phyloP scores from a whole-genome alignment of 148 eudicot genomes.

The Spergularia bocconei region DNA sequence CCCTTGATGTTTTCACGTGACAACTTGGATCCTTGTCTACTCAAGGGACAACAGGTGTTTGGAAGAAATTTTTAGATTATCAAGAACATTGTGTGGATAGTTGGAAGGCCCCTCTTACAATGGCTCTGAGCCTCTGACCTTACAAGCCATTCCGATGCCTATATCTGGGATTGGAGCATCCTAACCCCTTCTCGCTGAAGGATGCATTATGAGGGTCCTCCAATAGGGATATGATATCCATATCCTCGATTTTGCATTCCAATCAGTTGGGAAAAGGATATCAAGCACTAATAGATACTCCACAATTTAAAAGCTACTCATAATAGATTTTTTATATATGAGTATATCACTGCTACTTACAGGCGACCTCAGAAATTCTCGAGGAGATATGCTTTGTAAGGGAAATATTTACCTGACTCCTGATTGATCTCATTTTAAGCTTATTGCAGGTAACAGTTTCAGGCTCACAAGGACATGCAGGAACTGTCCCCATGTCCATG shows the following conservation, averaged over 20 bases:
- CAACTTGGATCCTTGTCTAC: too few species aligned
- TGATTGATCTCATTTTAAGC: conserved; percentile 19
- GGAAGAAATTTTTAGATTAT: not conserved
- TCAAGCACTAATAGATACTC: not conserved
- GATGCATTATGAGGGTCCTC: not conserved
- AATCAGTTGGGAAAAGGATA: not conserved
- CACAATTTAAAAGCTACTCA: not conserved
- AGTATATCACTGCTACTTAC: not conserved
- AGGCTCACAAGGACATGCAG: conserved; percentile 98
- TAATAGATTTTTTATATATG: not conserved
- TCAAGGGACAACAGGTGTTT: too few species aligned
- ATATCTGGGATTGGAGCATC: not conserved
- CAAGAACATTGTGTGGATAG: not conserved
- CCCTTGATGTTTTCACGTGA: too few species aligned
- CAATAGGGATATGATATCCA: not conserved
- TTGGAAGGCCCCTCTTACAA: not conserved
- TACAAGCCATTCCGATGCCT: not conserved
- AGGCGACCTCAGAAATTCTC: not conserved
- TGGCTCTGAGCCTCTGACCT: not conserved
- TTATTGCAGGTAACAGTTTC: conserved; percentile 78
- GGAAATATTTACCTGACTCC: not conserved
- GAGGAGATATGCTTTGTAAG: not conserved
- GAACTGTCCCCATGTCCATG: conserved; percentile 98
- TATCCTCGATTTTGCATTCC: not conserved
- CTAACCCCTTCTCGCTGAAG: not conserved